Conservation (phyloP, 2,329 filamentous ascomycete genomes). For the Fusarium sp. region DNA sequence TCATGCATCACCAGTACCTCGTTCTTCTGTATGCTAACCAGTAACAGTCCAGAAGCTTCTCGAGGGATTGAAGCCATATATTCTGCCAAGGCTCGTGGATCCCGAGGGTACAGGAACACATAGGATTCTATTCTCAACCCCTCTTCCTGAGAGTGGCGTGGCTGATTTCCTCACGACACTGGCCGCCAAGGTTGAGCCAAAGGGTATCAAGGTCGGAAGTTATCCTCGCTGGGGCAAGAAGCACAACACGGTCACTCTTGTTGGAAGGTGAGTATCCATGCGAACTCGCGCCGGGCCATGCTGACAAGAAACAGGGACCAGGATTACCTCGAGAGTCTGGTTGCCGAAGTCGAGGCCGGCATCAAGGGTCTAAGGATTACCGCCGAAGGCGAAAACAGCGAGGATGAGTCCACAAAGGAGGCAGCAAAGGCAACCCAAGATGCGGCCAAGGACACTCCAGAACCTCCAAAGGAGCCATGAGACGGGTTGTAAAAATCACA, state of each 20-base stretch:
- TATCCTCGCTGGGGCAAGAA: slow-evolving; percentile 94
- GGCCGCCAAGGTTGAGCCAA: slow-evolving; percentile 76
- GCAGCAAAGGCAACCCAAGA: slow-evolving; percentile 14
- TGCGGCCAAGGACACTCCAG: slow-evolving; percentile 19
- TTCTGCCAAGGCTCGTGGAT: slow-evolving; percentile 79
- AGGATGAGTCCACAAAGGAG: slow-evolving; percentile 61
- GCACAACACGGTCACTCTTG: slow-evolving; percentile 89
- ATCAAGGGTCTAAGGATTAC: slow-evolving; percentile 79
- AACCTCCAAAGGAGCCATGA: slow-evolving; percentile 28
- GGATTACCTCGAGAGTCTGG: slow-evolving; percentile 81
- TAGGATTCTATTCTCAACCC: slow-evolving; percentile 87
- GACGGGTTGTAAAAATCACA: background rate
- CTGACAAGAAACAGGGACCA: slow-evolving; percentile 66
- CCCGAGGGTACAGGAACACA: slow-evolving; percentile 84
- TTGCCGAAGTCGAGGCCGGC: slow-evolving; percentile 80
- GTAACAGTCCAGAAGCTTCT: slow-evolving; percentile 76
- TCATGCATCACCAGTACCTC: background rate
- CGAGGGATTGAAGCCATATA: slow-evolving; percentile 76
- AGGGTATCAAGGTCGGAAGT: slow-evolving; percentile 92
- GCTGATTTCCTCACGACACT: slow-evolving; percentile 86
- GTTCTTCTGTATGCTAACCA: slow-evolving; percentile 12
- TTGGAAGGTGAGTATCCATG: slow-evolving; percentile 63
- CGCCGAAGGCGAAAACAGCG: slow-evolving; percentile 73
- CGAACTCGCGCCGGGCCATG: slow-evolving; percentile 30
- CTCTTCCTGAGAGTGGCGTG: slow-evolving; percentile 85